Percentiles rank a stretch among this genome's conserved stretches.
phyloP scores from a whole-genome alignment of 2,329 filamentous ascomycete species.

The Sporothrix schenckii region DNA sequence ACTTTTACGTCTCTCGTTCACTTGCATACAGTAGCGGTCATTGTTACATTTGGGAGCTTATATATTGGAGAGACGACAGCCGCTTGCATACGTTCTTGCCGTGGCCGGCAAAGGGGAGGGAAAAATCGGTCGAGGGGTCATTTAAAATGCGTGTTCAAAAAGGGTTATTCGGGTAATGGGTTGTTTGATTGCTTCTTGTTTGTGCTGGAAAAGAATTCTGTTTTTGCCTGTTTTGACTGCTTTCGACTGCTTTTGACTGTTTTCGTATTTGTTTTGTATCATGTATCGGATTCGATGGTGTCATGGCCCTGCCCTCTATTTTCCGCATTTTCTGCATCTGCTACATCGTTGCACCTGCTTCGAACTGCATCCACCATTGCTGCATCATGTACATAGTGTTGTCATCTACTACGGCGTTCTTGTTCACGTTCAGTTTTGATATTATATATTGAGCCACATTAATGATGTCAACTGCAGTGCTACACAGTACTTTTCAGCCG shows the following conservation, averaged over 20 bases:
- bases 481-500: not conserved
- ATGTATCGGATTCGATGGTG: slow-evolving; percentile 2
- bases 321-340: not conserved
- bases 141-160: not conserved
- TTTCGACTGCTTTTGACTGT: not conserved
- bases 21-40: not conserved
- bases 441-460: not conserved
- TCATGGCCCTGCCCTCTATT: not conserved
- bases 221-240: no score
- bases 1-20: no score
- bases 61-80: not conserved
- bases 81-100: not conserved
- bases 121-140: not conserved
- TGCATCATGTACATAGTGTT: not conserved
- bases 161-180: not conserved
- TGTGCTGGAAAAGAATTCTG: slow-evolving; percentile 16
- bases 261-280: not conserved
- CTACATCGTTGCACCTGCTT: not conserved
- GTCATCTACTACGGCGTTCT: not conserved
- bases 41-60: no score
- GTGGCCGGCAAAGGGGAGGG: not conserved
- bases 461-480: not conserved
- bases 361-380: not conserved
- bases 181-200: not conserved
- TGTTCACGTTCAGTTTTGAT: not conserved